Evolutionary conservation across 179 eudicot species (phyloP).

Genomic region (Carnegiea gigantea): DNA sequence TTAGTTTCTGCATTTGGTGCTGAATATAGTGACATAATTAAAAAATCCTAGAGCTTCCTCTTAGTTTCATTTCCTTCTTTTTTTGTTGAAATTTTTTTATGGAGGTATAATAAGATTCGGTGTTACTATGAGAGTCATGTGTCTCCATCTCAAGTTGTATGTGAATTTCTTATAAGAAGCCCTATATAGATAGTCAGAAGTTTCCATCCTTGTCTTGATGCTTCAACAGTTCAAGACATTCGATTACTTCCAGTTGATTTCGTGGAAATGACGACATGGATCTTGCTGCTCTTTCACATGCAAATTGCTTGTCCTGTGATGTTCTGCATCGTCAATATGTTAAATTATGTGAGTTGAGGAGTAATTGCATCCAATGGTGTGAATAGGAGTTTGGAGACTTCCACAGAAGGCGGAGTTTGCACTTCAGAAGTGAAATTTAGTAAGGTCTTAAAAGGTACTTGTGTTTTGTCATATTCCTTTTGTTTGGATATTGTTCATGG

Average conservation of each 20-base stretch:
- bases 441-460: conserved; percentile 33
- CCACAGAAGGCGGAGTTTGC: conserved; percentile 56
- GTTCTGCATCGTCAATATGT: conserved; percentile 70
- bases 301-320: conserved; percentile 70
- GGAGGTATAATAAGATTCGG: no score
- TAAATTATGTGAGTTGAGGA: conserved; percentile 82
- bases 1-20: no score
- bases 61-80: no score
- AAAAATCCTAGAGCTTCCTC: no score
- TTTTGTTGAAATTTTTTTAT: no score
- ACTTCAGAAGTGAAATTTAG: conserved; percentile 80
- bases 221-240: background rate
- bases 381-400: conserved; percentile 58
- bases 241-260: background rate
- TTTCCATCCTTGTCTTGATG: no score
- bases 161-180: no score
- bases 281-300: background rate
- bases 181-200: no score
- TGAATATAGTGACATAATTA: no score
- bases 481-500: background rate
- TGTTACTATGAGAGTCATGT: no score
- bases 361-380: conserved; percentile 88
- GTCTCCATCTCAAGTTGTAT: no score
- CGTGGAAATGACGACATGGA: background rate
- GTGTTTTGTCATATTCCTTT: background rate